Percentiles rank a stretch among this genome's conserved stretches.
These are phyloP conservation scores for Neoconidiobolus thromboides DNA, from an alignment of 371 early-diverging fungal genomes.

Conservation along the genomic window DNA sequence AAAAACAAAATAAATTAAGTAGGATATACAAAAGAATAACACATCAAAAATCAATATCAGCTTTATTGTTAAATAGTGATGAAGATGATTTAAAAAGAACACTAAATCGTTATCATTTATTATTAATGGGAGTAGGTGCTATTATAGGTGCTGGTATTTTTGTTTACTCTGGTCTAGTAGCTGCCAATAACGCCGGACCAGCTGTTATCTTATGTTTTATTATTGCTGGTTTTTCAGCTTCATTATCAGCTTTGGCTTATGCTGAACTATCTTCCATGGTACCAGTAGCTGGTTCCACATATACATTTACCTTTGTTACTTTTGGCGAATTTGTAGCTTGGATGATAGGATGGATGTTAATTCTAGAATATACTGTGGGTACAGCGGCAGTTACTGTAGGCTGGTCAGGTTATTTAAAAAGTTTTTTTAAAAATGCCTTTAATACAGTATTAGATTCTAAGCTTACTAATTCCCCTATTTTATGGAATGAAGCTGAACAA, in stretches of 20 bases:
- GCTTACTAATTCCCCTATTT: conserved; percentile 39
- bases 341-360: conserved; percentile 70
- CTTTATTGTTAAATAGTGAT: too few relatives aligned
- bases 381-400: conserved; percentile 45
- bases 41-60: too few relatives aligned
- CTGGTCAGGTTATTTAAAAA: conserved; percentile 58
- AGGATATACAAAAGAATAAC: too few relatives aligned
- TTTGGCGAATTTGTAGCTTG: conserved; percentile 67
- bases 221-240: conserved; percentile 46
- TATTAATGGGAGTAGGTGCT: conserved; percentile 30
- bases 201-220: conserved; percentile 58
- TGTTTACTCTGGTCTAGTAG: conserved; percentile 31
- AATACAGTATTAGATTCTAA: conserved; percentile 16
- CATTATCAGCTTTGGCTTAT: conserved; percentile 55
- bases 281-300: conserved; percentile 67
- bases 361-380: conserved; percentile 61
- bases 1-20: too few relatives aligned
- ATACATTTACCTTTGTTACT: conserved; percentile 64
- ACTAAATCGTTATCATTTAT: conserved; percentile 10
- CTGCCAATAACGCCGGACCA: conserved; percentile 57
- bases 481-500: conserved; percentile 24
- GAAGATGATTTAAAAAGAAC: background rate
- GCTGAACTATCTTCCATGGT: conserved; percentile 69
- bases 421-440: conserved; percentile 40
- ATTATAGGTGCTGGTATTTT: conserved; percentile 49